These are phyloP conservation scores for Saprolegnia parasitica DNA, from an alignment of 352 stramenopile species.

Conservation along the genomic window DNA sequence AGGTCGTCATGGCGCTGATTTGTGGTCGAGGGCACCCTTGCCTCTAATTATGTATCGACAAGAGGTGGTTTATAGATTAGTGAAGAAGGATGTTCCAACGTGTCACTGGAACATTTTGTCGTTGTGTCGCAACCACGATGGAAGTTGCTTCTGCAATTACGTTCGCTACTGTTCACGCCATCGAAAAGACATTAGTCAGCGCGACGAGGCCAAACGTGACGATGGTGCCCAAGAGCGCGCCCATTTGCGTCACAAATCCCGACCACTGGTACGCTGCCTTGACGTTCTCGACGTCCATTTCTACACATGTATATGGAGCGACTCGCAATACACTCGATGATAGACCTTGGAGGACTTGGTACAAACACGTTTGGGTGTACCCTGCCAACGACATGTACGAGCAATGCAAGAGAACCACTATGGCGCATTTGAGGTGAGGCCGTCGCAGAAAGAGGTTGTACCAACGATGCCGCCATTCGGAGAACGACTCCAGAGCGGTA, in stretches of 20 bases:
- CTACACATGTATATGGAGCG: background rate
- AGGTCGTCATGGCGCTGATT: no score
- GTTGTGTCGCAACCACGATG: background rate
- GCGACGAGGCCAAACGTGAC: background rate
- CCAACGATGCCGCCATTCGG: background rate
- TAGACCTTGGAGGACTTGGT: conserved; percentile 1
- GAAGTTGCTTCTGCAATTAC: background rate
- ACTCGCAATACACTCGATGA: background rate
- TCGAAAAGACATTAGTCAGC: background rate
- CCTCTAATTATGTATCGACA: no score
- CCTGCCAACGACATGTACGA: conserved; percentile 15
- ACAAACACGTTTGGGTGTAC: conserved; percentile 8
- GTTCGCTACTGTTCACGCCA: background rate
- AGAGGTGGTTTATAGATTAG: no score
- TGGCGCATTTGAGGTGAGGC: background rate
- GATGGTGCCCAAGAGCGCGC: background rate
- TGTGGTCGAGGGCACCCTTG: no score
- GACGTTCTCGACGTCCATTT: conserved; percentile 10
- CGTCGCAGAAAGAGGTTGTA: background rate
- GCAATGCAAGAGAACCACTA: conserved; percentile 8
- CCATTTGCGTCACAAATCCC: conserved; percentile 18
- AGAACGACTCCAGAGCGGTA: background rate
- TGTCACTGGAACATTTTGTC: background rate
- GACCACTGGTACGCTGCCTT: conserved; percentile 12
- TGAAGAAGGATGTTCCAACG: no score